Evolutionary conservation across 2,329 filamentous ascomycete genomes (phyloP).

Genomic region (Tricladium varicosporioides): DNA sequence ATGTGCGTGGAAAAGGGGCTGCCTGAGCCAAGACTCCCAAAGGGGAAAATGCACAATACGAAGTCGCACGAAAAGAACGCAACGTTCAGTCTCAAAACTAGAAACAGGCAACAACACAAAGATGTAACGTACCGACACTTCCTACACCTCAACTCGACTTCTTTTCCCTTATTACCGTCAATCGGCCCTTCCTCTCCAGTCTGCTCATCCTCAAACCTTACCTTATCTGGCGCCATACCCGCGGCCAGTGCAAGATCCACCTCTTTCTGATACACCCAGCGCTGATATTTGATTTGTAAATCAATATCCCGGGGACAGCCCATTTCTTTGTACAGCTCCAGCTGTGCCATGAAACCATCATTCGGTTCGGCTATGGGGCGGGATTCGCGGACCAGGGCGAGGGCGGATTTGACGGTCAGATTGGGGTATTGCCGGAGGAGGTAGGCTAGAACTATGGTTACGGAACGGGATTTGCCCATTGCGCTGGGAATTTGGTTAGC

Average conservation of each 20-base stretch:
- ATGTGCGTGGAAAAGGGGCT: neutral
- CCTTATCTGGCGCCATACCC: constrained; percentile 74
- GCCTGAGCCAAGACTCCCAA: too few species aligned
- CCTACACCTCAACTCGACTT: constrained; percentile 72
- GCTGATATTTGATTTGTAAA: constrained; percentile 73
- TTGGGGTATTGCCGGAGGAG: constrained; percentile 67
- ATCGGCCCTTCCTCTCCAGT: constrained; percentile 29
- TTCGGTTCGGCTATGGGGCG: constrained; percentile 86
- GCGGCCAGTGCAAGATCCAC: constrained; percentile 67
- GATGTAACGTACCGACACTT: constrained; percentile 67
- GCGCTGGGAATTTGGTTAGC: constrained; percentile 56
- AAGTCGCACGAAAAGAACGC: too few species aligned
- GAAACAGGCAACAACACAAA: too few species aligned
- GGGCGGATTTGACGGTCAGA: constrained; percentile 49
- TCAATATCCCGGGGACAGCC: constrained; percentile 70
- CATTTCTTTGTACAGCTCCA: constrained; percentile 86
- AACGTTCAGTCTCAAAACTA: too few species aligned
- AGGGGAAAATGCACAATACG: too few species aligned
- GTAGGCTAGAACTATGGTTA: constrained; percentile 80
- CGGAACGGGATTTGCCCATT: constrained; percentile 93
- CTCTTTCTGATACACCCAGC: constrained; percentile 68
- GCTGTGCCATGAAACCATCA: constrained; percentile 83
- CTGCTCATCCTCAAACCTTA: constrained; percentile 79
- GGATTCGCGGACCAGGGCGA: constrained; percentile 66
- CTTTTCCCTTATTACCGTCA: too few species aligned